These are phyloP conservation scores for Elaeagnus macrophylla DNA, from an alignment of 306 rosid species.

Conservation along the genomic window DNA sequence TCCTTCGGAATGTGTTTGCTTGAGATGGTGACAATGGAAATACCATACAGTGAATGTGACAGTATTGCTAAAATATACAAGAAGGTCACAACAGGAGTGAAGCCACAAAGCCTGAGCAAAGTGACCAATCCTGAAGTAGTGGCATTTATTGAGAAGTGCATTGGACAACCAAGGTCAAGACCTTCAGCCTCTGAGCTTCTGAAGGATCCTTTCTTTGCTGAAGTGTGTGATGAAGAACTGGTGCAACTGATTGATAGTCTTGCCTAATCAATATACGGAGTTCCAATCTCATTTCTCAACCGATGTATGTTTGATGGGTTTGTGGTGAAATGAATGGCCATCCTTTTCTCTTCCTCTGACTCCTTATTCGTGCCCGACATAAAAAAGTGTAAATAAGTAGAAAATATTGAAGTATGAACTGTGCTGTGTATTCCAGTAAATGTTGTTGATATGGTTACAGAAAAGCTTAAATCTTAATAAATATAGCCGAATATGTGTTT, in stretches of 20 bases:
- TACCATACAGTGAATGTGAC: conserved; percentile 89
- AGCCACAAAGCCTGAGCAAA: conserved; percentile 55
- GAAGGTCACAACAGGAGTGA: conserved; percentile 62
- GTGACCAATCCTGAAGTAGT: conserved; percentile 56
- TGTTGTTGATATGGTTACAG: no score
- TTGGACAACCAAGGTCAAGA: conserved; percentile 77
- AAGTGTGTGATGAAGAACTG: conserved; percentile 38
- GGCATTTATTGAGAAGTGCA: conserved; percentile 73
- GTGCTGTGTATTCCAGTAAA: no score
- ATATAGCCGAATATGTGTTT: no score
- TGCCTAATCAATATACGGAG: background rate
- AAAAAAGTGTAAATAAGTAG: no score
- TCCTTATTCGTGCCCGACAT: no score
- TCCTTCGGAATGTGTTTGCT: conserved; percentile 92
- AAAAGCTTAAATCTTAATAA: no score
- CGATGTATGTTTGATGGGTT: background rate
- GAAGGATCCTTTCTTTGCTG: conserved; percentile 68
- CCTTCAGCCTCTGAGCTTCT: conserved; percentile 87
- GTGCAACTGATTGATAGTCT: conserved; percentile 14
- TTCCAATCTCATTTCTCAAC: background rate
- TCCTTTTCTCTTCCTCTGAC: no score
- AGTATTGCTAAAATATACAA: conserved; percentile 75
- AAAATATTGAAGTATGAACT: no score
- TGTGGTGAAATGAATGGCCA: background rate
- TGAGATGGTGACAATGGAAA: conserved; percentile 86